Base-by-base conservation (phyloP, 1,284 basidiomycete genomes). In the Sporisorium reilianum region DNA sequence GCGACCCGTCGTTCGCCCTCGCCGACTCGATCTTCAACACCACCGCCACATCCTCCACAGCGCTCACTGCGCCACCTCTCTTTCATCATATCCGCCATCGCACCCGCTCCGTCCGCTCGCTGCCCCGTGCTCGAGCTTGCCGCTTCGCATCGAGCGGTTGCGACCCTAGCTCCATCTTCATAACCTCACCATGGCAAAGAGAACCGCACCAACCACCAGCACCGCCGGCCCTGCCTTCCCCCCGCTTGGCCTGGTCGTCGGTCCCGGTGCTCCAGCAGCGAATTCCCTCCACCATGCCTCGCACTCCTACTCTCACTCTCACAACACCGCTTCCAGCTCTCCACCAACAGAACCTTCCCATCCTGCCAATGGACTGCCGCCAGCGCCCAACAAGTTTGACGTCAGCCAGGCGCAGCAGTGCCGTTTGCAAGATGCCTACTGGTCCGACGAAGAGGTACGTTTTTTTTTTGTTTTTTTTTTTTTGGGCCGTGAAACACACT, bases 361-460 rank as follows among this genome's bases (percentile, higher is more conserved):
- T 42, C 8, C 53, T 30, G 48, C 58, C 22, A 77, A 67, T 34
- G 80, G 80, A 16, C 53, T 81, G 26, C 80, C 80, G 14, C 80
- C 80, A 32, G 73, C 80, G 18, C 79, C 80, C 9, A 65, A 71
- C 56, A 80, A 82, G 63, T 78, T 80, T 34, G 80, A 82, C 42
- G 71, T 76, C 44, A 68, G 63, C 52, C 77, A 79, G 46, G 80
- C 80, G n/a, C 80, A 80, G 45, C 80, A 87, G 60, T 87, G 86
- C 70, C 82, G 93, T 38, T 90, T 97, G 44, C 95, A 96, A 86
- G 95, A 97, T 91, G 95, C 95, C 88, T 95, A 95, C 85, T 97
- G 95, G 95, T 95, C 93, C 85, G 94, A 97, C 86, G 95, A 97
- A 85, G 95, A 97, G 44, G 44, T 45, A 67, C 56, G 78, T 80